Conservation (phyloP, 2,329 filamentous ascomycete genomes). For the Monilinia polystroma region DNA sequence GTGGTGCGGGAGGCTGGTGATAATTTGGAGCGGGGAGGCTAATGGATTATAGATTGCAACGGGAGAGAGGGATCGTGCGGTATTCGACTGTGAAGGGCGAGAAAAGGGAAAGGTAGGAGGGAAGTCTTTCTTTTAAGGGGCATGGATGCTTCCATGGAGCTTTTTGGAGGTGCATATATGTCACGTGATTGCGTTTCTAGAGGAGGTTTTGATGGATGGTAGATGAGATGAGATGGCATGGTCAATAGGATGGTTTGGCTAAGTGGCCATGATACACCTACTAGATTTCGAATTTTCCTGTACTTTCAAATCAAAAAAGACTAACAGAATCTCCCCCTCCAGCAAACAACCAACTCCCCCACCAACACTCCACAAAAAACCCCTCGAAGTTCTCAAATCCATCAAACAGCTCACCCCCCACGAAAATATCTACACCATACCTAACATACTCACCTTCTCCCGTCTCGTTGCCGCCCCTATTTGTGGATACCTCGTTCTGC, state of each 20-base stretch:
- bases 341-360: not conserved
- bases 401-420: conserved; percentile 47
- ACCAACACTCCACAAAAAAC: conserved; percentile 27
- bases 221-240: not conserved
- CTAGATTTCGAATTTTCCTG: not conserved
- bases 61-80: not conserved
- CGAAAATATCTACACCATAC: conserved; percentile 97
- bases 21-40: not conserved
- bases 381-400: conserved; percentile 32
- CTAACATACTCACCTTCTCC: conserved; percentile 87
- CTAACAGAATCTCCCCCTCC: not conserved
- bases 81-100: not conserved
- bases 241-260: not conserved
- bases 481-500: conserved; percentile 84
- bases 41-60: not conserved
- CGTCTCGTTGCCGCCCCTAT: conserved; percentile 79
- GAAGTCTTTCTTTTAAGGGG: not conserved
- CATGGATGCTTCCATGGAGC: not conserved
- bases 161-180: not conserved
- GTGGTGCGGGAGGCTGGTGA: not conserved
- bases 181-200: conserved; percentile 1
- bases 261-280: not conserved
- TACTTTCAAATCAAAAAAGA: not conserved
- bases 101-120: conserved; percentile 15
- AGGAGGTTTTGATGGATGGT: not conserved